Evolutionary conservation across 495 filamentous ascomycete species (phyloP).

Genomic region (Penicillium paradoxum): DNA sequence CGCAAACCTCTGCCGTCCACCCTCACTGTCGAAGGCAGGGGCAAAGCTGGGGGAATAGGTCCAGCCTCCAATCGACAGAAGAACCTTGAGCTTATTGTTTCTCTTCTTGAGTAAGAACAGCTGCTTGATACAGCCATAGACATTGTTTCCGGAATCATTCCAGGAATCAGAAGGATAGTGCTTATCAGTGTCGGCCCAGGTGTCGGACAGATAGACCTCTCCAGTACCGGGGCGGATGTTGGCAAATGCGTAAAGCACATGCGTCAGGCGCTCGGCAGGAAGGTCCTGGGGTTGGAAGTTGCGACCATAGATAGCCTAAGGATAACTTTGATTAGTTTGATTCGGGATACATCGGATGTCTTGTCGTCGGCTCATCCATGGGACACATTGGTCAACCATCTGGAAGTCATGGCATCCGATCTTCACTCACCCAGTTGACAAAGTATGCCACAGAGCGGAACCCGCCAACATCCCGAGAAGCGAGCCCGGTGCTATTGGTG

Average conservation of each 20-base stretch:
- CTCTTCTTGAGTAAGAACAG: conserved; percentile 73
- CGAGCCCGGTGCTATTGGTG: conserved; percentile 5
- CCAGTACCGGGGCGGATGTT: conserved; percentile 56
- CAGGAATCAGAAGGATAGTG: conserved; percentile 75
- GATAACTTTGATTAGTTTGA: neutral
- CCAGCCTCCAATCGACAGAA: conserved; percentile 69
- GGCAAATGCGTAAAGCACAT: conserved; percentile 82
- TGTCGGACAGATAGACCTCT: conserved; percentile 73
- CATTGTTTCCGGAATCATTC: conserved; percentile 65
- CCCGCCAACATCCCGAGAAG: conserved; percentile 22
- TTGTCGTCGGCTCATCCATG: neutral
- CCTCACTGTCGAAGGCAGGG: conserved; percentile 54
- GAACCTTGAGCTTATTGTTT: conserved; percentile 75
- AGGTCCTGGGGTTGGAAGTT: conserved; percentile 72
- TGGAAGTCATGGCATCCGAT: neutral
- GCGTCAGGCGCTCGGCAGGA: conserved; percentile 69
- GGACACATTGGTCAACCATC: neutral
- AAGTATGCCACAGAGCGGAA: conserved; percentile 78
- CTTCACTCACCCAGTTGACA: conserved; percentile 61
- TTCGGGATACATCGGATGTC: neutral
- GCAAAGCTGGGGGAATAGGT: conserved; percentile 69
- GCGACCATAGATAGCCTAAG: conserved; percentile 66
- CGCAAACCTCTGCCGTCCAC: conserved; percentile 60
- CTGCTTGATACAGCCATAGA: conserved; percentile 87
- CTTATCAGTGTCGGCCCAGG: conserved; percentile 71